Base-by-base conservation (phyloP, 345 rosid species). In the Microcos paniculata region DNA sequence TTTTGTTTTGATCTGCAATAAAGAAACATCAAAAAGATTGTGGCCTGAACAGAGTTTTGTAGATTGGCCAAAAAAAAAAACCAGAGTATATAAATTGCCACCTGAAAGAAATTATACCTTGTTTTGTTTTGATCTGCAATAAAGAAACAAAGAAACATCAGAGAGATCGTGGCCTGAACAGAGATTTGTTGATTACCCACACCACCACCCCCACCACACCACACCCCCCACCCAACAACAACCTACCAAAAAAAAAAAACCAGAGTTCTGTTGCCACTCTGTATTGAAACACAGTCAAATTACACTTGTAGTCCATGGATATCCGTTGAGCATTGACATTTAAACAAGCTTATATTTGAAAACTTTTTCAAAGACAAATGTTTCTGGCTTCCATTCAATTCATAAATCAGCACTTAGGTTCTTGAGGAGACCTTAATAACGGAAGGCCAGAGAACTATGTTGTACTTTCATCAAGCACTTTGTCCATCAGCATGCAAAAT, bases 1-100 rank as follows among this genome's bases (percentile, higher is more conserved):
- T 72, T 43, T 58, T 57, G 66, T 58, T 73, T 45, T 23, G 49
- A 56, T 40, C 23, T 71, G 35, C 49, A 16, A 40, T 23, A 55
- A 56, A 4, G 28, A 26, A 69, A 4, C 45, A 30, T 35, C n/a
- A 6, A 33, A 21, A 55, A 55, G 46, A 35, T 14, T 55, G 13
- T 15, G 49, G 3, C 63, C 23, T 71, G 63, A 21, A 52, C 13
- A 35, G 11, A 51, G 9, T 48, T 16, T 48, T 12, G 3, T 48
- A 2, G 14, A 3, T 48, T 1, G 19, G 14, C 16, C 8, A 48
- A 4, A 48, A 48, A 16, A 11, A 10, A 48, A n/a, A n/a, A n/a
- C n/a, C n/a, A n/a, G n/a, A n/a, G n/a, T n/a, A n/a, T n/a, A n/a
- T n/a, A n/a, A n/a, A n/a, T 56, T 66, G 35, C 8, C 15, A n/a